These are phyloP conservation scores for Lagenidium giganteum DNA, from an alignment of 352 stramenopile species.

Conservation along the genomic window DNA sequence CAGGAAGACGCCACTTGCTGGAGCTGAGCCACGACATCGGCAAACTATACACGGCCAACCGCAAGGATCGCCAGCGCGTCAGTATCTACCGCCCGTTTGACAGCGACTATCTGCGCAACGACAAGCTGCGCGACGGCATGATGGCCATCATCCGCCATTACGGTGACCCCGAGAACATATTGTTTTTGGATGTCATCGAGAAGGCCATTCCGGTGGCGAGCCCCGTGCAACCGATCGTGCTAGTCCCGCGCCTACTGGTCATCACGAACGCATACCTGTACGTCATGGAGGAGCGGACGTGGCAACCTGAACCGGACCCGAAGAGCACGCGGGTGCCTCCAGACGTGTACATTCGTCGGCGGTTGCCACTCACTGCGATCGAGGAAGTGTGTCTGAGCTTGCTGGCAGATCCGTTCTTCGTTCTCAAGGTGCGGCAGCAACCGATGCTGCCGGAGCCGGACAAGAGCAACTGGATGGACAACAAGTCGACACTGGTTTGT, in stretches of 20 bases:
- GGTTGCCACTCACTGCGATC: constrained; percentile 48
- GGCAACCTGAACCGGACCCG: constrained; percentile 43
- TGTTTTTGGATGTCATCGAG: constrained; percentile 75
- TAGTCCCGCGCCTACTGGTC: constrained; percentile 46
- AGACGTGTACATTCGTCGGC: constrained; percentile 69
- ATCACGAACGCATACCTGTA: constrained; percentile 76
- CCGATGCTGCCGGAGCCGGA: constrained; percentile 52
- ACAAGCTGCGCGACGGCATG: constrained; percentile 50
- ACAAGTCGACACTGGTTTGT: constrained; percentile 79
- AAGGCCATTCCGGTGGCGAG: constrained; percentile 38
- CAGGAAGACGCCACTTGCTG: constrained; percentile 71
- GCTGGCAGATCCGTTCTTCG: constrained; percentile 75
- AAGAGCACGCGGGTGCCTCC: constrained; percentile 52
- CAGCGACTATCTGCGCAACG: constrained; percentile 74
- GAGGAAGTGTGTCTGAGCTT: constrained; percentile 80
- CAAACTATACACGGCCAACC: constrained; percentile 76
- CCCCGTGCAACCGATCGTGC: constrained; percentile 26
- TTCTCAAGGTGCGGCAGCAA: constrained; percentile 56
- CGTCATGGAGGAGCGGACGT: constrained; percentile 71
- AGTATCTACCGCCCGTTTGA: constrained; percentile 87
- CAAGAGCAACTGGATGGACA: constrained; percentile 81
- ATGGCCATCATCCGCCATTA: constrained; percentile 70
- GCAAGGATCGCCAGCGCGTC: constrained; percentile 79
- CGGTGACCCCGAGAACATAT: constrained; percentile 73
- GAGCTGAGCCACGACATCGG: constrained; percentile 82